phyloP scores from a whole-genome alignment of 1,284 basidiomycete species.

The Baeospora myosura region DNA sequence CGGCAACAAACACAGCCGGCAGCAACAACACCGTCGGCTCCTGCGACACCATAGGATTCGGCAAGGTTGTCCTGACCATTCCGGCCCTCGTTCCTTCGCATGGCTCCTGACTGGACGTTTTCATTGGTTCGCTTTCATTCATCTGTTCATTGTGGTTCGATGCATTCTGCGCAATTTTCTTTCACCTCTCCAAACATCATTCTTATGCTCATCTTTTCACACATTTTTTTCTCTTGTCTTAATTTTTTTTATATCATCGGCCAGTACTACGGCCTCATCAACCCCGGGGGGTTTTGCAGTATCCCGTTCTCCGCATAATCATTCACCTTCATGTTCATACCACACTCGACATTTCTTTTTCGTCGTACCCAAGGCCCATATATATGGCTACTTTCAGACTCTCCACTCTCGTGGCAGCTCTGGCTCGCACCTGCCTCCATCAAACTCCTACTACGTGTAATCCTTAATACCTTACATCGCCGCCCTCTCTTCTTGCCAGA shows the following conservation, averaged over 20 bases:
- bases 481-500: slow-evolving; percentile 3
- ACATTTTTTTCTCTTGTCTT: slow-evolving; percentile 13
- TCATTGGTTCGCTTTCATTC: slow-evolving; percentile 15
- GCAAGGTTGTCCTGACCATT: neutral
- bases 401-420: too few relatives aligned
- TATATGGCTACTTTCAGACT: too few relatives aligned
- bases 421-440: too few relatives aligned
- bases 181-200: slow-evolving; percentile 16
- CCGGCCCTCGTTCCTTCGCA: slow-evolving; percentile 14
- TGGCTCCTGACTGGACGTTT: slow-evolving; percentile 19
- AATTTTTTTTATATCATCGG: slow-evolving; percentile 14
- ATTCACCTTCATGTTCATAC: slow-evolving; percentile 6
- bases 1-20: slow-evolving; percentile 23
- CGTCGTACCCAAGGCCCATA: slow-evolving; percentile 15
- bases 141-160: slow-evolving; percentile 11
- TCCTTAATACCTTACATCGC: slow-evolving; percentile 32
- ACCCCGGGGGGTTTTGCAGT: slow-evolving; percentile 10
- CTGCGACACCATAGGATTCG: slow-evolving; percentile 17
- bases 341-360: slow-evolving; percentile 19
- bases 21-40: slow-evolving; percentile 11
- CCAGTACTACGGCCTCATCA: slow-evolving; percentile 13
- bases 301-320: slow-evolving; percentile 9
- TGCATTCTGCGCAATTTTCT: slow-evolving; percentile 18
- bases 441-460: slow-evolving; percentile 25
- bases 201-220: slow-evolving; percentile 22